Evolutionary conservation across 192 early-diverging fungal species (phyloP).

Genomic region (Spinellus fusiger): DNA sequence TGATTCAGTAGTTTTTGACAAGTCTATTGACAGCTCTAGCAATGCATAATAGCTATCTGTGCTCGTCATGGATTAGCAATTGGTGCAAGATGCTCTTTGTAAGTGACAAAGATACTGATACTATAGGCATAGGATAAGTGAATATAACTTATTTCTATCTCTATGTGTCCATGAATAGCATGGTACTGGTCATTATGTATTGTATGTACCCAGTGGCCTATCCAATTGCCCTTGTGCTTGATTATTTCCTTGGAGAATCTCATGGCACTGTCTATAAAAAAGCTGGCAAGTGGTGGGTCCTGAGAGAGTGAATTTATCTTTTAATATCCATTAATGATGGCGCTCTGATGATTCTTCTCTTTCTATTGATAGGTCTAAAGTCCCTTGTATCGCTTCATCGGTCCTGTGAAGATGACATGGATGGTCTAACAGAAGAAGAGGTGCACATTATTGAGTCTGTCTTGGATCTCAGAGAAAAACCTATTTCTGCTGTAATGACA

Average conservation of each 20-base stretch:
- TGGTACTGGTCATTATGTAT: slow-evolving; percentile 60
- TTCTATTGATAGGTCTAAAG: slow-evolving; percentile 53
- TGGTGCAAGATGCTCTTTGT: slow-evolving; percentile 81
- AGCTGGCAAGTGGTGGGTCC: slow-evolving; percentile 35
- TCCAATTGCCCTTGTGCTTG: slow-evolving; percentile 83
- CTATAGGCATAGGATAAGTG: background rate
- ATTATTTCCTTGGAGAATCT: slow-evolving; percentile 77
- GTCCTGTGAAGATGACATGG: slow-evolving; percentile 45
- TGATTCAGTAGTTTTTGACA: background rate
- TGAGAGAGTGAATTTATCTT: background rate
- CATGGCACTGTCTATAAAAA: slow-evolving; percentile 86
- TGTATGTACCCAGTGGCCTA: slow-evolving; percentile 68
- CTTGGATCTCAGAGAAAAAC: slow-evolving; percentile 67
- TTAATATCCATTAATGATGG: background rate
- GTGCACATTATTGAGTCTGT: slow-evolving; percentile 73
- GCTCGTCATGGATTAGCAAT: slow-evolving; percentile 85
- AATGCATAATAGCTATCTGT: slow-evolving; percentile 60
- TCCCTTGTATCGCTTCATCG: slow-evolving; percentile 72
- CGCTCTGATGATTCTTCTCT: background rate
- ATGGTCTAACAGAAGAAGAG: slow-evolving; percentile 68
- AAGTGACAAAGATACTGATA: background rate
- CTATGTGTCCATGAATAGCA: slow-evolving; percentile 17
- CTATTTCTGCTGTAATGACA: slow-evolving; percentile 62
- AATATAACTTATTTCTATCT: background rate
- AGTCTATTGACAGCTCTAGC: background rate